Evolutionary conservation across 75 land plant species (phyloP), one percentile per base, ranked within the genome.

Genomic region (Pinus tabuliformis): DNA sequence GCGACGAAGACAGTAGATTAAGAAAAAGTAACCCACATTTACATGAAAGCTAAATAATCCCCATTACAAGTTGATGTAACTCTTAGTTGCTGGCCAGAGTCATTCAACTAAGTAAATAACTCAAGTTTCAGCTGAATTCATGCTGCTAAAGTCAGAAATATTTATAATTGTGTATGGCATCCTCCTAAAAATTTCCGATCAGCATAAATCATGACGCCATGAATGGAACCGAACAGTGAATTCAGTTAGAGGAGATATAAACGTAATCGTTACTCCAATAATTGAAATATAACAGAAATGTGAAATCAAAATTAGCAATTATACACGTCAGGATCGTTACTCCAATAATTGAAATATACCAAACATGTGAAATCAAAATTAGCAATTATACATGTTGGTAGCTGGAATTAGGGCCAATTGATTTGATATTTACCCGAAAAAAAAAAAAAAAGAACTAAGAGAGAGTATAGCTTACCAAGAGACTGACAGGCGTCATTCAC

Each of bases 401-500:
- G 7, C 49, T 45, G 7, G 8, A 52, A 54, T 42, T 56, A 4
- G 37, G 16, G 18, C 8, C 45, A 20, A 18, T 39, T 39, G 8
- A 33, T 77, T 28, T 68, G 33, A 21, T 42, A 26, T 12, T 17
- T 14, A 76, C 73, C 14, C 45, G 13, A 9, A 20, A n/a, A n/a
- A 9, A 20, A 0, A 49, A 72, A 54, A 72, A 72, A 70, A 13
- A 7, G 20, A 14, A 75, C 56, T 28, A 22, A 37, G 4, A 14
- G 33, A 37, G 4, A 58, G 37, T 5, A n/a, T 9, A 22, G 76
- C 86, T 45, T 22, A 93, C 96, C 87, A 8, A 94, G 83, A 17
- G 52, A 61, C 63, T 88, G 62, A 79, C 94, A 88, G 20, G 97
- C 97, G 12, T 89, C 78, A 2, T 56, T 70, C 12, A 91, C 90